Base-by-base conservation (phyloP, 805 yeast species). In the Ogataea corticis region DNA sequence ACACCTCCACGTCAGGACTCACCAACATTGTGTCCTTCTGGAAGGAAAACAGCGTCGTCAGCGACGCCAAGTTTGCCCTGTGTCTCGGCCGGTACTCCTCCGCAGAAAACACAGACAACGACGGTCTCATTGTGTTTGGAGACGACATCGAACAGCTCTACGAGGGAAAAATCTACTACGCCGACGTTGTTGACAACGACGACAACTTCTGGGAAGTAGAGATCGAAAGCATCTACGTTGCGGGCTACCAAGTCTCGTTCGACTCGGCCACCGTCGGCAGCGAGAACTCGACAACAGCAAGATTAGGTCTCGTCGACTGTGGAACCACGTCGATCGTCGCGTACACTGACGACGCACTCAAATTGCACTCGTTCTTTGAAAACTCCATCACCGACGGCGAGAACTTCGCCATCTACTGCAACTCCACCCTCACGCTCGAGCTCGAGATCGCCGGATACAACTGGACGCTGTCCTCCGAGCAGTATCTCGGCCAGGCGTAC, bases 241-340 rank as follows among this genome's bases (percentile, higher is more conserved):
- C 69, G 45, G 65, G 63, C 11, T 54, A 51, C 45, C 45, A 48
- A 35, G 65, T 71, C 12, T 44, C 55, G 3, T 75, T 77, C 45
- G 51, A 51, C 30, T 56, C 68, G 23, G 51, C 58, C 18, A 18
- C 43, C n/a, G 44, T 58, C 23, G 46, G 51, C 21, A 44, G 44
- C 16, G 12, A 16, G 3, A 36, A 49, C 13, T 50, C 63, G 2
- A 50, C 58, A 28, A 44, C 31, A 16, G 52, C 63, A n/a, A 65
- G 77, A 56, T 49, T 59, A 3, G 82, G 80, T 6, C 69, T 82
- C 23, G 66, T 83, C 16, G 89, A 83, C 59, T 77, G 85, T 6
- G 89, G 88, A 17, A 82, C 88, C 2, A 82, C 87, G 0, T 75
- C 83, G 3, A 62, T 83, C 19, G 77, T 79, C 3, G 62, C 81